Conservation (phyloP, 495 filamentous ascomycete species). For the Neurospora intermedia region DNA sequence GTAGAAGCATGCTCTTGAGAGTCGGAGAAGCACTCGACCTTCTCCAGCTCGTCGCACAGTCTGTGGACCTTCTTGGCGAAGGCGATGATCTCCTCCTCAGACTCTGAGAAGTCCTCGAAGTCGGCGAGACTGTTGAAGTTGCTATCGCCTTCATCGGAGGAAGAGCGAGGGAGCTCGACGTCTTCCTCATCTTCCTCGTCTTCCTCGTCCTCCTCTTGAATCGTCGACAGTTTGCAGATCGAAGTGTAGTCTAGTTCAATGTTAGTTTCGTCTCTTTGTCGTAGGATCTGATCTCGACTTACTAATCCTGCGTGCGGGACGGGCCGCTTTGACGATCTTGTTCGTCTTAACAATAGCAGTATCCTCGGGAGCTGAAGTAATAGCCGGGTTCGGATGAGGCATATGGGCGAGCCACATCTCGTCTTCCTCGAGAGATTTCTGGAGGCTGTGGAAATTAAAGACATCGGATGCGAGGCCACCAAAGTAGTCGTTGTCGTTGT, state of each 20-base stretch:
- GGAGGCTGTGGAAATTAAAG: accelerated
- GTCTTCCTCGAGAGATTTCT: not conserved
- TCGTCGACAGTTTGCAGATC: no score
- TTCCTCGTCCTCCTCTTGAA: no score
- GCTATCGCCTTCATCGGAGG: not conserved
- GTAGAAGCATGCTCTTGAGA: no score
- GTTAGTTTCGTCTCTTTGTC: not conserved
- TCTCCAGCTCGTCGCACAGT: not conserved
- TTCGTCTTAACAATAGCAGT: accelerated
- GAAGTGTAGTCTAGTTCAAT: no score
- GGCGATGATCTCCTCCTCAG: not conserved
- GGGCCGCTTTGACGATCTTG: not conserved
- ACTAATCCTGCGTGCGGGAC: accelerated
- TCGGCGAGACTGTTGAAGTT: not conserved
- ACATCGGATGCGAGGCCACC: not conserved
- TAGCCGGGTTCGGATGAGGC: not conserved
- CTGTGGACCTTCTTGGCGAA: not conserved
- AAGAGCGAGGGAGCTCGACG: not conserved
- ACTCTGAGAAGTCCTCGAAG: not conserved
- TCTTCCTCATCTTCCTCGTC: not conserved
- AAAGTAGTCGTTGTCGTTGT: not conserved
- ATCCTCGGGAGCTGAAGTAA: not conserved
- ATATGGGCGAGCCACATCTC: not conserved
- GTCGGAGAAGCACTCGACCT: not conserved
- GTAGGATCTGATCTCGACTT: not conserved